Conservation (phyloP, 495 filamentous ascomycete species). For the Lepraria neglecta region DNA sequence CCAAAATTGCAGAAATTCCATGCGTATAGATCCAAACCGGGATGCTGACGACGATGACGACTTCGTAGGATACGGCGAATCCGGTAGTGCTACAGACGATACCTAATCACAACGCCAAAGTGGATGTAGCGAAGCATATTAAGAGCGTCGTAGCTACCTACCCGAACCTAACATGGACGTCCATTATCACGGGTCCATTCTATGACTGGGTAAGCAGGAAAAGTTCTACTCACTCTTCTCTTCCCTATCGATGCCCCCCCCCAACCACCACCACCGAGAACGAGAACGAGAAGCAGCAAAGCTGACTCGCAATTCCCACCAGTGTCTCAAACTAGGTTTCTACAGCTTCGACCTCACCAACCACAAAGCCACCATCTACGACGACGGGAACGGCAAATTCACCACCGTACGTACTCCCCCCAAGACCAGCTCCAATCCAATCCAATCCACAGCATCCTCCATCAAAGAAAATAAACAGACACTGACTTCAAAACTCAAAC, state of each 20-base stretch:
- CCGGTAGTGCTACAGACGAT: not conserved
- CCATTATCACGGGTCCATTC: not conserved
- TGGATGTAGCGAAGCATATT: not conserved
- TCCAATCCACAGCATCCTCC: no score
- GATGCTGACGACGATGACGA: not conserved
- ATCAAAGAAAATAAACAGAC: not conserved
- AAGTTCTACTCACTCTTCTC: no score
- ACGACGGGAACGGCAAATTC: not conserved
- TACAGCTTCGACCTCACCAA: not conserved
- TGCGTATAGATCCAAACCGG: fast-evolving
- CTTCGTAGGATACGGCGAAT: not conserved
- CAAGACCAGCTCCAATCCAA: no score
- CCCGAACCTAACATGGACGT: not conserved
- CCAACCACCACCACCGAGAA: no score
- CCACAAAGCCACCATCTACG: not conserved
- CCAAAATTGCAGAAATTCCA: not conserved
- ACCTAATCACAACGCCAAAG: not conserved
- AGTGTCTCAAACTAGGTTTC: constrained; percentile 2
- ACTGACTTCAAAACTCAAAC: not conserved
- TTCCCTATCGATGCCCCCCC: no score
- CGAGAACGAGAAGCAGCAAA: no score
- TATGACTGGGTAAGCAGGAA: constrained; percentile 7
- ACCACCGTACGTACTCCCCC: not conserved
- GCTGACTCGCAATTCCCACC: not conserved
- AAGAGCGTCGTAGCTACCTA: not conserved